Conservation (phyloP, 148 eudicot genomes). For the Cornus kousa region DNA sequence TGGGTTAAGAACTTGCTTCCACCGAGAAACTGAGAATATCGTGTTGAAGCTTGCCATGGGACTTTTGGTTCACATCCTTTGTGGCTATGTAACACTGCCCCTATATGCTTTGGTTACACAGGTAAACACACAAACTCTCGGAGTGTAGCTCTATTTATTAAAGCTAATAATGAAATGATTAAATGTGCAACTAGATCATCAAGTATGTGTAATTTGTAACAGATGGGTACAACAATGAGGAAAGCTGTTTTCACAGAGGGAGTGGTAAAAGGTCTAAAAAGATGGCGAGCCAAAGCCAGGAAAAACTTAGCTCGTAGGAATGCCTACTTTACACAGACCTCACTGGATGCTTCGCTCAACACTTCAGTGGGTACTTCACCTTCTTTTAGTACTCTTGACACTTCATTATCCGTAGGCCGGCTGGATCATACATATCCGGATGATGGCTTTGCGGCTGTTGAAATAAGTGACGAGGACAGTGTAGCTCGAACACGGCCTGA, state of each 20-base stretch:
- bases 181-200: background rate
- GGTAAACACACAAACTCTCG: slow-evolving; percentile 7
- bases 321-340: background rate
- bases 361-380: slow-evolving; percentile 14
- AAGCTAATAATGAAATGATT: background rate
- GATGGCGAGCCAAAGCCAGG: slow-evolving; percentile 32
- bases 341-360: slow-evolving; percentile 27
- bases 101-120: slow-evolving; percentile 46
- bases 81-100: slow-evolving; percentile 49
- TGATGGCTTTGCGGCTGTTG: background rate
- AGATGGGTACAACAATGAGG: slow-evolving; percentile 43
- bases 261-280: slow-evolving; percentile 24
- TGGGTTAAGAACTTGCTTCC: slow-evolving; percentile 43
- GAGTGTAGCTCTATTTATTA: background rate
- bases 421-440: background rate
- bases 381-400: slow-evolving; percentile 20
- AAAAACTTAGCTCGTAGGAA: slow-evolving; percentile 23
- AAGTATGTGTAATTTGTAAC: background rate
- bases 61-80: slow-evolving; percentile 31
- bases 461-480: background rate
- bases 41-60: slow-evolving; percentile 29
- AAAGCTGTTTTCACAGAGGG: slow-evolving; percentile 32
- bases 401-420: background rate
- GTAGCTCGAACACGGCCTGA: background rate
- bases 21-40: slow-evolving; percentile 27